Conservation (phyloP, 352 stramenopile genomes). For the Phytophthora kernoviae region DNA sequence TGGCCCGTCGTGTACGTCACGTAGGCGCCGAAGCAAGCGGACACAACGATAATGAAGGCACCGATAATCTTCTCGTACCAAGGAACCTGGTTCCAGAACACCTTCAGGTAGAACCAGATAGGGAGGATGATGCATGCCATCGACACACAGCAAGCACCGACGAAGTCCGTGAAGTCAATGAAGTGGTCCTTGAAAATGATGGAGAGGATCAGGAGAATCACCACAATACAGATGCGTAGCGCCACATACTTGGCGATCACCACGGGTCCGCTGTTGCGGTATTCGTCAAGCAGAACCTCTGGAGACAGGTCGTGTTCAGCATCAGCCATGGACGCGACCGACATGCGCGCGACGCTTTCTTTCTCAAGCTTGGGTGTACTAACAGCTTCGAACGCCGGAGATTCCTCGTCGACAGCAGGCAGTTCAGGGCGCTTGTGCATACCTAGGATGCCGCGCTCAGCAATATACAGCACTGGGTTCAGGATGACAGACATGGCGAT, state of each 20-base stretch:
- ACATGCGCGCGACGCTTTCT: constrained; percentile 11
- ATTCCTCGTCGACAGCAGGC: constrained; percentile 21
- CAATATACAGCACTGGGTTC: constrained; percentile 49
- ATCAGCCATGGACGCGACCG: constrained; percentile 37
- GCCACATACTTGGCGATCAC: constrained; percentile 42
- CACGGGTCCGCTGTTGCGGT: constrained; percentile 34
- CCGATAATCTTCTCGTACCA: constrained; percentile 44
- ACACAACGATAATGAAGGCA: constrained; percentile 37
- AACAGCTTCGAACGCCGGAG: constrained; percentile 15
- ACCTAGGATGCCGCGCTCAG: constrained; percentile 43
- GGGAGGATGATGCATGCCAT: constrained; percentile 69
- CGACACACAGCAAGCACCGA: constrained; percentile 54
- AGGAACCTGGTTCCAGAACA: constrained; percentile 42
- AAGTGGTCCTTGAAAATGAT: constrained; percentile 66
- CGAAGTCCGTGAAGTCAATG: constrained; percentile 62
- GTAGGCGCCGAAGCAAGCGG: constrained; percentile 35
- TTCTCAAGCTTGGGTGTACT: constrained; percentile 20
- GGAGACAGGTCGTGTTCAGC: constrained; percentile 35
- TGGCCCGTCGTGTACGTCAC: constrained; percentile 46
- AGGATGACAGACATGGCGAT: constrained; percentile 55
- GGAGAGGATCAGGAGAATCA: constrained; percentile 44
- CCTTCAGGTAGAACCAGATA: constrained; percentile 72
- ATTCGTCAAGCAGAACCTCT: constrained; percentile 33
- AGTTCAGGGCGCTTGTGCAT: constrained; percentile 47
- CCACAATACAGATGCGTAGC: constrained; percentile 41